Conservation (phyloP, 805 yeast species). For the Wickerhamiella siamensis region DNA sequence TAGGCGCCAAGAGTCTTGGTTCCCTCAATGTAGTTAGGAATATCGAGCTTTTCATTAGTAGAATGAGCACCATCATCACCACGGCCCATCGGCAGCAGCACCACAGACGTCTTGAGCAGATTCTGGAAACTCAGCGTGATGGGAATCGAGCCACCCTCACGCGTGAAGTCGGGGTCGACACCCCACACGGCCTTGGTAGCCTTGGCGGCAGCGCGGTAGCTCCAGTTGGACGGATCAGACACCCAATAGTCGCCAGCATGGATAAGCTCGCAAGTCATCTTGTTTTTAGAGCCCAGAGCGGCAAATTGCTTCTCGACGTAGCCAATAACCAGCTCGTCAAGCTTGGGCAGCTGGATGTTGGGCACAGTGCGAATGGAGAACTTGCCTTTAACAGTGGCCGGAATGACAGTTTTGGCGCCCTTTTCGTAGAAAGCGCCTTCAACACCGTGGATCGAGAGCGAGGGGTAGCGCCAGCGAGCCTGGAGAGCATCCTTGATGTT, state of each 20-base stretch:
- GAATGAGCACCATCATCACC: constrained; percentile 99
- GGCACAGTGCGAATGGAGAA: constrained; percentile 97
- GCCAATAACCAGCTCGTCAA: constrained; percentile 62
- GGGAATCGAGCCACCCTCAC: constrained; percentile 99
- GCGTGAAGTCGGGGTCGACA: constrained; percentile 87
- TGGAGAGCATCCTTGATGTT: constrained; percentile 75
- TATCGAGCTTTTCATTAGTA: constrained; percentile 85
- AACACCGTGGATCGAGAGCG: constrained; percentile 87
- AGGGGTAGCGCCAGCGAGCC: constrained; percentile 99
- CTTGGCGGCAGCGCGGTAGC: constrained; percentile 83
- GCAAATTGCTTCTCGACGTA: constrained; percentile 55
- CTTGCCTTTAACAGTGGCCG: constrained; percentile 86
- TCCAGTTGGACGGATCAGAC: constrained; percentile 80
- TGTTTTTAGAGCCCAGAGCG: constrained; percentile 64
- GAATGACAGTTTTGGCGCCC: constrained; percentile 98
- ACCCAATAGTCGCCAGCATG: constrained; percentile 98
- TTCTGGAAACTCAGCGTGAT: constrained; percentile 89
- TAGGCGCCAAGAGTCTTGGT: constrained; percentile 87
- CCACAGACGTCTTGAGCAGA: constrained; percentile 67
- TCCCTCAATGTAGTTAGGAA: constrained; percentile 83
- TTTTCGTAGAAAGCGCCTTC: constrained; percentile 93
- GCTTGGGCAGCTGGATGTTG: constrained; percentile 64
- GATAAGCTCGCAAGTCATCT: constrained; percentile 52
- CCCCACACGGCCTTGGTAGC: constrained; percentile 94
- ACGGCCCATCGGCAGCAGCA: constrained; percentile 92